These are phyloP conservation scores for Didymella pomorum DNA, from an alignment of 2,329 filamentous ascomycete genomes.

Conservation along the genomic window DNA sequence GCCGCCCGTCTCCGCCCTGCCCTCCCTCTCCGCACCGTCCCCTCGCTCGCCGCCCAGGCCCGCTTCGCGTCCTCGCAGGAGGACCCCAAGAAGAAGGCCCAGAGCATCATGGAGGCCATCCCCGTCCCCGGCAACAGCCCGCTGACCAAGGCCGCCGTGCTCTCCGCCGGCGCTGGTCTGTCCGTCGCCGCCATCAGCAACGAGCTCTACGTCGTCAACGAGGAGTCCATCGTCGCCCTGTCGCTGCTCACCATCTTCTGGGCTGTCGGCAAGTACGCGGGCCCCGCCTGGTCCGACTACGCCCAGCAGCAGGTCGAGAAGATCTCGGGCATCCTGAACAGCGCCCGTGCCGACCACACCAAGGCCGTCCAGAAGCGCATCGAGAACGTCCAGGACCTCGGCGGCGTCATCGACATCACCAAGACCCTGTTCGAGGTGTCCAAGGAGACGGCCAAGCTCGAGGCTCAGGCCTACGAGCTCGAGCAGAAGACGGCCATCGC, in stretches of 20 bases:
- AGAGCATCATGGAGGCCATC: conserved; percentile 91
- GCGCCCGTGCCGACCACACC: conserved; percentile 92
- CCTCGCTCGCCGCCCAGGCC: conserved; percentile 74
- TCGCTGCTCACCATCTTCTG: conserved; percentile 93
- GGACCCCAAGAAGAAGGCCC: conserved; percentile 95
- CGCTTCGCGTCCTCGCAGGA: conserved; percentile 80
- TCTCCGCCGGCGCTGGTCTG: conserved; percentile 89
- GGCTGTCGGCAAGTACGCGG: conserved; percentile 90
- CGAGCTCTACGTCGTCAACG: conserved; percentile 99
- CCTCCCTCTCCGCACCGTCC: conserved; percentile 76
- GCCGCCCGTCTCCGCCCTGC: conserved; percentile 84
- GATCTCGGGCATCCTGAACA: conserved; percentile 94
- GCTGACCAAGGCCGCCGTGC: conserved; percentile 94
- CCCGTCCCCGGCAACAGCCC: conserved; percentile 92
- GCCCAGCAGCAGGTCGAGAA: conserved; percentile 87
- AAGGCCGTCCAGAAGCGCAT: conserved; percentile 94
- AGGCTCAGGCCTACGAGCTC: conserved; percentile 95
- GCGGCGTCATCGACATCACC: conserved; percentile 93
- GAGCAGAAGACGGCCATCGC: conserved; percentile 95
- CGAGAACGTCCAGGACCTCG: conserved; percentile 92
- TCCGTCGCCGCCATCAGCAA: conserved; percentile 97
- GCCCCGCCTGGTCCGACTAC: conserved; percentile 92
- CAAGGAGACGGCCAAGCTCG: conserved; percentile 97
- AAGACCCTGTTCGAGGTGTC: conserved; percentile 97
- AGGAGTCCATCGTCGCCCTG: conserved; percentile 95